Conservation (phyloP, 805 yeast genomes). For the Candida wancherniae region DNA sequence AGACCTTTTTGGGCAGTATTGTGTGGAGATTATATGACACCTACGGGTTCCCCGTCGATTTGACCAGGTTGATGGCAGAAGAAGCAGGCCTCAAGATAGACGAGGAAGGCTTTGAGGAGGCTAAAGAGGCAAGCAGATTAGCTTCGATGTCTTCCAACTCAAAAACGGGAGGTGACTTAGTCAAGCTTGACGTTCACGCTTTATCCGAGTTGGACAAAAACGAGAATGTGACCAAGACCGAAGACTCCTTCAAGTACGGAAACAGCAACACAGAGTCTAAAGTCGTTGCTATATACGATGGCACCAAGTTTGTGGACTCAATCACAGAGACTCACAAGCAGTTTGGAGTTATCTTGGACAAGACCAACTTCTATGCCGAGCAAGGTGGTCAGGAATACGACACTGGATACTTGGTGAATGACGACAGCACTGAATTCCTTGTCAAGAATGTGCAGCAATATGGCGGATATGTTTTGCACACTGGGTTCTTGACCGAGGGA, state of each 20-base stretch:
- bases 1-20: conserved; percentile 82
- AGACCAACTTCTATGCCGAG: conserved; percentile 95
- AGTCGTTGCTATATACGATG: conserved; percentile 67
- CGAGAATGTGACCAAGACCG: conserved; percentile 66
- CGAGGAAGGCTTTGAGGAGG: conserved; percentile 86
- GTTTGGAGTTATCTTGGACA: conserved; percentile 78
- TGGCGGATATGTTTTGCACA: conserved; percentile 93
- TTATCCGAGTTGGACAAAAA: conserved; percentile 64
- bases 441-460: conserved; percentile 90
- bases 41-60: conserved; percentile 98
- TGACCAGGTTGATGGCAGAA: conserved; percentile 97
- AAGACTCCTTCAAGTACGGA: conserved; percentile 77
- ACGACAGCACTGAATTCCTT: conserved; percentile 79
- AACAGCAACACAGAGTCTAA: conserved; percentile 63
- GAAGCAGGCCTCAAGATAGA: conserved; percentile 92
- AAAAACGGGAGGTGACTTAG: conserved; percentile 47
- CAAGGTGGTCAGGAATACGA: conserved; percentile 99
- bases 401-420: conserved; percentile 87
- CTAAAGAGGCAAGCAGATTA: conserved; percentile 83
- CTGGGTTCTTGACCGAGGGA: conserved; percentile 83
- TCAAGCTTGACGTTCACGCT: conserved; percentile 90
- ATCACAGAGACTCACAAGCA: conserved; percentile 41
- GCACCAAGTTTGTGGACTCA: conserved; percentile 53
- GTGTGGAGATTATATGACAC: conserved; percentile 99
- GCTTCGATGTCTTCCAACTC: conserved; percentile 89